Conservation (phyloP, 2,329 filamentous ascomycete genomes). For the Dryadomyces sulphureus region DNA sequence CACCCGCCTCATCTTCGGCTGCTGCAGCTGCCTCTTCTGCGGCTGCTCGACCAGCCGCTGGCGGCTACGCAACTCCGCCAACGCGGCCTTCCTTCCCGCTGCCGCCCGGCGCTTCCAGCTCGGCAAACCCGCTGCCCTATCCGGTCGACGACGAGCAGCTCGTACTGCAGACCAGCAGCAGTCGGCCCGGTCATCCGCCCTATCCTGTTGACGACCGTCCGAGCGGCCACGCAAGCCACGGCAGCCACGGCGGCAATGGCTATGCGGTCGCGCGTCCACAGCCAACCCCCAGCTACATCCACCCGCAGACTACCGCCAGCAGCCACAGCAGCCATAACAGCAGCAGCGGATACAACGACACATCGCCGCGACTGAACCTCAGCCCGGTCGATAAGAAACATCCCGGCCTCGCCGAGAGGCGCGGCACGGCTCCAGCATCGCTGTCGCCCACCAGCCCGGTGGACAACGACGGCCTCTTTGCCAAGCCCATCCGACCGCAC, state of each 20-base stretch:
- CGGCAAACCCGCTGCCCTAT: constrained; percentile 53
- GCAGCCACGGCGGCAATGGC: too few relatives aligned
- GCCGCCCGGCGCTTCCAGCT: constrained; percentile 56
- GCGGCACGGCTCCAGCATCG: constrained; percentile 68
- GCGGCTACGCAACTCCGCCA: constrained; percentile 26
- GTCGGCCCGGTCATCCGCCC: constrained; percentile 19
- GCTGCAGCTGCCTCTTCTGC: constrained; percentile 14
- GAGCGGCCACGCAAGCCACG: constrained; percentile 21
- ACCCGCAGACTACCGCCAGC: constrained; percentile 21
- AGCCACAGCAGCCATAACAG: constrained; percentile 8
- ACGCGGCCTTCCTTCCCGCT: constrained; percentile 46
- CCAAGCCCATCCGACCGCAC: constrained; percentile 45
- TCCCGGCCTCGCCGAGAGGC: constrained; percentile 60
- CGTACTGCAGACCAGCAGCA: constrained; percentile 20
- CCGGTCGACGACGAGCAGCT: constrained; percentile 52
- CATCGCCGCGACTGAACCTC: constrained; percentile 38
- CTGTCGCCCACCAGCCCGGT: constrained; percentile 65
- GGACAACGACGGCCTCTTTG: constrained; percentile 69
- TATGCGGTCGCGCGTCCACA: too few relatives aligned
- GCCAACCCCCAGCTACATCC: too few relatives aligned
- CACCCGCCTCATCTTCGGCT: constrained; percentile 19
- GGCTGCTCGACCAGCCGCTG: constrained; percentile 15
- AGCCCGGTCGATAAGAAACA: constrained; percentile 35
- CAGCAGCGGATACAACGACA: constrained; percentile 26
- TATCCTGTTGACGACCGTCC: constrained; percentile 26